Base-by-base conservation (phyloP, 345 rosid species). In the Populus simonii region DNA sequence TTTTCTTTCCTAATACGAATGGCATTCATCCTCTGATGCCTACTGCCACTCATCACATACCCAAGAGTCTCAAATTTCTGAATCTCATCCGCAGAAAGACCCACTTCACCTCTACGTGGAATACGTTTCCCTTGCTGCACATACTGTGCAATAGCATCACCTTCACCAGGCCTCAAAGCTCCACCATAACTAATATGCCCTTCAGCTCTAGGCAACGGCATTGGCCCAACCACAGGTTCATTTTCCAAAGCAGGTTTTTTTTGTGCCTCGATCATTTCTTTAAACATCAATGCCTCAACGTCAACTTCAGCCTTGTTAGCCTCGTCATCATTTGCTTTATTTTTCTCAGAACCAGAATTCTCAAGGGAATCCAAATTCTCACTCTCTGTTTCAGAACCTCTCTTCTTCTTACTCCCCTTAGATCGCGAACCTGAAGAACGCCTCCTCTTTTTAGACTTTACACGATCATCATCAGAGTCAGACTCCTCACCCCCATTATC, bases 81-180 rank as follows among this genome's bases (percentile, higher is more conserved):
- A 87, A 96, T 96, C 86, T 94, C 98, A 23, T 96, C 99, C 2
- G 98, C 98, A 27, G 94, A 91, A 61, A 96, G 91, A 89, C 98
- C 99, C 85, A 96, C 99, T 88, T 96, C 99, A 77, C 99, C 99
- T 92, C 99, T 91, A 73, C 97, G 92, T 10, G 98, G 99, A 49
- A 96, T 96, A 89, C 98, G 97, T 85, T 96, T 96, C 69, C 99
- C 98, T 86, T 96, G 98, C 77, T 94, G 98, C 67, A 94, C 99
- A 82, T 96, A 94, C 86, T 94, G 98, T 3, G 99, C 98, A 81
- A 96, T 94, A 17, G 97, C 98, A 67, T 94, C 99, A 85, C 99
- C 98, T 90, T 96, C 99, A 82, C 98, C 98, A 22, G 99, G 99
- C 79, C 99, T 86, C 78, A 96, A 83, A 3, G 99, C 99, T 76